Evolutionary conservation across 768 basidiomycete species (phyloP).

Genomic region (Russula sp.): DNA sequence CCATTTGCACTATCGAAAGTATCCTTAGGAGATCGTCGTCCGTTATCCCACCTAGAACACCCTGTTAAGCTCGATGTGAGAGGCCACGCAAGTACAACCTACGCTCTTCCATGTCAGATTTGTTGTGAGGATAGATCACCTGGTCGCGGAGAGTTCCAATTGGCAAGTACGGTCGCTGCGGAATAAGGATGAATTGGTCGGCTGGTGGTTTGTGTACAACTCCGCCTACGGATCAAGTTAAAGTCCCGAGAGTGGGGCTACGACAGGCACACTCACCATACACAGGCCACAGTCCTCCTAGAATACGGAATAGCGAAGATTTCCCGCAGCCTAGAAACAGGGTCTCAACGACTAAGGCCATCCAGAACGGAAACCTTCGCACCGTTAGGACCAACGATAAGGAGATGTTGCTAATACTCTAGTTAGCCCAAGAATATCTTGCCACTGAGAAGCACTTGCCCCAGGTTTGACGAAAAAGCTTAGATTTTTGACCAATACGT

Average conservation of each 20-base stretch:
- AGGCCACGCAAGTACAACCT: conserved; percentile 5
- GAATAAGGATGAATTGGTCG: conserved; percentile 87
- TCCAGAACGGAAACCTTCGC: conserved; percentile 12
- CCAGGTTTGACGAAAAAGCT: conserved; percentile 88
- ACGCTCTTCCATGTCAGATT: conserved; percentile 73
- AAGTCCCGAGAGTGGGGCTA: neutral
- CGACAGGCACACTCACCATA: conserved; percentile 34
- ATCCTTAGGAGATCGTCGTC: conserved; percentile 71
- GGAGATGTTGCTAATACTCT: conserved; percentile 65
- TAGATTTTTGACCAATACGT: conserved; percentile 76
- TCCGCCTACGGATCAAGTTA: conserved; percentile 39
- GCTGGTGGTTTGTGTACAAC: conserved; percentile 85
- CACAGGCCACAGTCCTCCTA: conserved; percentile 95
- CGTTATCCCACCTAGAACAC: conserved; percentile 51
- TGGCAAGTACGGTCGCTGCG: conserved; percentile 93
- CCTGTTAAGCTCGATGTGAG: neutral
- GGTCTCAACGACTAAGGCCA: neutral
- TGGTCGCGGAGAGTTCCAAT: conserved; percentile 93
- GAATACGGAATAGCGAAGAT: conserved; percentile 89
- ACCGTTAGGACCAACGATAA: conserved; percentile 95
- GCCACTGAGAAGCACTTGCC: conserved; percentile 38
- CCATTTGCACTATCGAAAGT: conserved; percentile 78
- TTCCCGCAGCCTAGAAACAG: conserved; percentile 66
- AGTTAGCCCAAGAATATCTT: neutral
- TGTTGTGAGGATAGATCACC: conserved; percentile 90